Evolutionary conservation across 2,329 filamentous ascomycete genomes (phyloP), one percentile per base, ranked within the genome.

Genomic region (Fusarium abutilonis): DNA sequence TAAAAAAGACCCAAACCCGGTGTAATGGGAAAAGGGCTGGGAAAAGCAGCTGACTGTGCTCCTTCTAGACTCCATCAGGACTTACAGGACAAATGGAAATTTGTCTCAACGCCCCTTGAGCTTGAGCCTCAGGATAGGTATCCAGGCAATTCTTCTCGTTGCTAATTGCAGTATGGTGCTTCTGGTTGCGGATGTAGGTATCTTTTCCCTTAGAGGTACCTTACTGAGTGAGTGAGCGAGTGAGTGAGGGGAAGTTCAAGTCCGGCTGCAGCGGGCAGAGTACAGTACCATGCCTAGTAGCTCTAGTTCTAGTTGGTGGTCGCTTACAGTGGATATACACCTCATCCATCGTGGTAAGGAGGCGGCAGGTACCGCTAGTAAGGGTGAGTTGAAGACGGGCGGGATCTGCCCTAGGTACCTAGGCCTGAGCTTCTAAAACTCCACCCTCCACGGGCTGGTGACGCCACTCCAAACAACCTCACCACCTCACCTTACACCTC

Each of bases 121-220:
- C n/a, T n/a, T n/a, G n/a, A n/a, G n/a, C n/a, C n/a, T n/a, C n/a
- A n/a, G n/a, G n/a, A n/a, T n/a, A n/a, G n/a, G n/a, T n/a, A n/a
- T n/a, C n/a, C n/a, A n/a, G n/a, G n/a, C n/a, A 38, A 38, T 21
- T 38, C 21, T 60, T 9, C 7, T 11, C 13, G 11, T 8, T 11
- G 13, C 51, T 56, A 53, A 31, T 40, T 47, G 36, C 41, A 29
- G 10, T 49, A 32, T 41, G 31, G 32, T 50, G 46, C 47, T 56
- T 49, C 46, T 59, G 51, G 44, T 15, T 70, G 67, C 67, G 67
- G 67, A 63, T 70, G 67, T 52, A 59, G 28, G 67, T 69, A 69
- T 44, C 64, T 70, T 63, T 63, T 19, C 36, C 40, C 35, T 15
- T n/a, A 39, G 38, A 60, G 64, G 56, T 70, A 70, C 67, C 50